Base-by-base conservation (phyloP, 1,284 basidiomycete genomes). In the Sutorius eximius region DNA sequence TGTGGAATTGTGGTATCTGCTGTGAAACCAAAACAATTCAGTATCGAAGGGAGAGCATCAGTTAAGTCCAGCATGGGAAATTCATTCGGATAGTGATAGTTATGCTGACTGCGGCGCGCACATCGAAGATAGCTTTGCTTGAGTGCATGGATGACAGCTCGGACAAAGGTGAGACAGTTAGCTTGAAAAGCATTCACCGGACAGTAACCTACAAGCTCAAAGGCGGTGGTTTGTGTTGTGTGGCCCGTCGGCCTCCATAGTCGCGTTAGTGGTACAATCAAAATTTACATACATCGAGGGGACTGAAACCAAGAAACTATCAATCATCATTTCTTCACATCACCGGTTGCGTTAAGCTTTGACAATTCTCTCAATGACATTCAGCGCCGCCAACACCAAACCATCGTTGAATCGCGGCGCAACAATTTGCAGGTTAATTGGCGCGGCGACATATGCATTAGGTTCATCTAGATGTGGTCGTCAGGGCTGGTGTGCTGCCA, bases 341-440 rank as follows among this genome's bases (percentile, higher is more conserved):
- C 8, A 20, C 13, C n/a, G 7, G 11, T 4, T 10, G 8, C 37
- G 34, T 49, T 41, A 58, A 29, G 45, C 32, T 29, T 51, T 61
- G 20, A 64, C 15, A 15, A 59, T 55, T 15, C 49, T 44, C 43
- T 62, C 61, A 8, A 62, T 51, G 5, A 49, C 41, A 5, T 56
- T 48, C 42, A 66, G 32, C 20, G 56, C 60, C 20, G 60, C 66
- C 49, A 70, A 46, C 16, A 67, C 57, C 40, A 69, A 22, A 2
- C 62, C 62, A 9, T 69, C 64, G 7, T 54, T 48, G 38, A 68
- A 67, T 5, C 62, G 57, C 7, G 56, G 57, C 1, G 54, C 53
- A 13, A 61, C 53, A 18, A 70, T 20, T 40, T 67, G 65, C 45
- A 69, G 16, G n/a, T 49, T 52, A 11, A 69, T 53, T 0, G 64